Evolutionary conservation across 2,329 filamentous ascomycete genomes (phyloP), one percentile per base, ranked within the genome.

Genomic region (Drechslera avenae): DNA sequence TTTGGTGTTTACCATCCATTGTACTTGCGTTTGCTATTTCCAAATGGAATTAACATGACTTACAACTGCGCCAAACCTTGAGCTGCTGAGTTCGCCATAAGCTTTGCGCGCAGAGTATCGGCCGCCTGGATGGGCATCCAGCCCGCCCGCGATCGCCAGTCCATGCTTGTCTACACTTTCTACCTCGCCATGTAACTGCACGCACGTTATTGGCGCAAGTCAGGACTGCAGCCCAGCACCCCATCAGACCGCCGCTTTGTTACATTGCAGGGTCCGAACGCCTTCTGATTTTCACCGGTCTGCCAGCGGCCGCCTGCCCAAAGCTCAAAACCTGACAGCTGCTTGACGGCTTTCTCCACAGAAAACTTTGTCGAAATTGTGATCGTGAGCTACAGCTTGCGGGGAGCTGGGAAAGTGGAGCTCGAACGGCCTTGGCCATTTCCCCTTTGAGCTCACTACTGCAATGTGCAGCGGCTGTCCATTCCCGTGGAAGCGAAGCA

Each of bases 401-500:
- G 71, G 70, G 70, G 70, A 73, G 67, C 60, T 66, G 68, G 70
- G 67, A 69, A 44, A 56, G 67, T 67, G 64, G 63, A 28, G 53
- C 46, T 54, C 42, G 59, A 69, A 67, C 63, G 63, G 54, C 39
- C 63, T 63, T 65, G 46, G 50, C 50, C 53, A 56, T 54, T 41
- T 36, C 59, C 47, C 51, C 52, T 55, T 56, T 61, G 52, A 60
- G 56, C 50, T 51, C 68, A 60, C 70, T 71, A 70, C 66, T 68
- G 64, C 62, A 66, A 58, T 60, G 60, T 67, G 56, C 68, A 67
- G 63, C 68, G 69, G 66, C 60, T 63, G 59, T 59, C 69, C 68
- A 68, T 54, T 55, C 66, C 63, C 48, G 59, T 68, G 69, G 71
- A 68, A 72, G 64, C 71, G 70, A 70, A 62, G 46, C 67, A 66